Evolutionary conservation across 1,139 yeast genomes (phyloP).

Genomic region (Geotrichum histeridarum): DNA sequence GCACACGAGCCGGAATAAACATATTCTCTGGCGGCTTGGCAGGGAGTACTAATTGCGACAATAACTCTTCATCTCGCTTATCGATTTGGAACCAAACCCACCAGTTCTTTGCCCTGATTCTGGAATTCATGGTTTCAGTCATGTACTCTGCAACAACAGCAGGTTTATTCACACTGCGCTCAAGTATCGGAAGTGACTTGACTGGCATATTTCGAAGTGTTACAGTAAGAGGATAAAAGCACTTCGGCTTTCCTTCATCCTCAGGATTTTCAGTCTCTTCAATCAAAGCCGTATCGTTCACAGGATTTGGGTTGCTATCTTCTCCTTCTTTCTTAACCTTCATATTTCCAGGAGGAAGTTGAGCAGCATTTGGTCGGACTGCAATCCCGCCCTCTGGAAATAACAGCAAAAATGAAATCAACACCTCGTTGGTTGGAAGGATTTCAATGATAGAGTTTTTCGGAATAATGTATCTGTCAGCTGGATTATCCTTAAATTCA

Average conservation of each 20-base stretch:
- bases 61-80: conserved; percentile 61
- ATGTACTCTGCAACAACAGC: conserved; percentile 56
- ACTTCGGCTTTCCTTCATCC: conserved; percentile 28
- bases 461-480: conserved; percentile 70
- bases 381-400: conserved; percentile 23
- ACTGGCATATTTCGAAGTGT: conserved; percentile 59
- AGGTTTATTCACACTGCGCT: conserved; percentile 58
- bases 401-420: conserved; percentile 61
- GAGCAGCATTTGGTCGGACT: conserved; percentile 7
- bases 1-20: conserved; percentile 29
- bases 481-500: conserved; percentile 77
- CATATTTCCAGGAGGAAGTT: conserved; percentile 15
- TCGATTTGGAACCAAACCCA: conserved; percentile 84
- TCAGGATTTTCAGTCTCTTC: conserved; percentile 19
- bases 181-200: conserved; percentile 62
- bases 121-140: conserved; percentile 56
- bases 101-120: conserved; percentile 56
- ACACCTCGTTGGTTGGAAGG: conserved; percentile 46
- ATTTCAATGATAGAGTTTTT: conserved; percentile 71
- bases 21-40: conserved; percentile 32
- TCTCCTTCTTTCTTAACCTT: conserved; percentile 28
- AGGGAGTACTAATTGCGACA: conserved; percentile 30
- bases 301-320: conserved; percentile 26
- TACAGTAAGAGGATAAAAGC: conserved; percentile 56
- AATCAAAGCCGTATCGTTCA: conserved; percentile 13